Percentiles rank a stretch among this genome's conserved stretches.
Conservation (phyloP, 371 early-diverging fungal species). For the Thermomucor indicae-seudaticae region DNA sequence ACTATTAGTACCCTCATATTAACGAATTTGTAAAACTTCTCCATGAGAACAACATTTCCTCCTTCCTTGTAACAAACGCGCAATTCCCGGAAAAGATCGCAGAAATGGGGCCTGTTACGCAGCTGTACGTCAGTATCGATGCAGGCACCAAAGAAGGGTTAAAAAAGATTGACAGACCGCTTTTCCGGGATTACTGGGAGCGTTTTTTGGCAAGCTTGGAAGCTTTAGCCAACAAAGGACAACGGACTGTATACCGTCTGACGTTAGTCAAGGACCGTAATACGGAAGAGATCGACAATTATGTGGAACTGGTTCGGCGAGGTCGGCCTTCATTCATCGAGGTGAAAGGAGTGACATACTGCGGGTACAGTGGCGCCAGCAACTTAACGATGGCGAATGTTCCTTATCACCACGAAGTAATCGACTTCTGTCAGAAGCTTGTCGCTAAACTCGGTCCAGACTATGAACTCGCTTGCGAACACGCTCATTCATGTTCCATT, state of each 20-base stretch:
- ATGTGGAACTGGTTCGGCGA: conserved; percentile 66
- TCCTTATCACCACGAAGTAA: conserved; percentile 78
- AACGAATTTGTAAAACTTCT: conserved; percentile 73
- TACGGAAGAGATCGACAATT: conserved; percentile 67
- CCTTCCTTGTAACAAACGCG: conserved; percentile 81
- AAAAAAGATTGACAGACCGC: conserved; percentile 77
- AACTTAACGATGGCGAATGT: conserved; percentile 72
- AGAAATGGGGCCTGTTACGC: conserved; percentile 70
- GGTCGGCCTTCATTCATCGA: conserved; percentile 81
- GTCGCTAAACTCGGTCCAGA: conserved; percentile 51
- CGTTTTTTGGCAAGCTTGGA: conserved; percentile 70
- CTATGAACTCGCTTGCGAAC: conserved; percentile 75
- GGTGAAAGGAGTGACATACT: conserved; percentile 73
- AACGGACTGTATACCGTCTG: conserved; percentile 75
- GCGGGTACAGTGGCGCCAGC: conserved; percentile 64
- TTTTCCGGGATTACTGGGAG: conserved; percentile 84
- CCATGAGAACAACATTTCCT: conserved; percentile 68
- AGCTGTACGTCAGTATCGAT: conserved; percentile 79
- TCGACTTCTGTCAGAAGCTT: conserved; percentile 64
- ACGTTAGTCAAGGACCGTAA: conserved; percentile 80
- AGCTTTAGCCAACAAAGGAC: conserved; percentile 55
- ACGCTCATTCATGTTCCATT: conserved; percentile 74
- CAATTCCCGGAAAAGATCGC: conserved; percentile 75
- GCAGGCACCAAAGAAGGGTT: conserved; percentile 75
- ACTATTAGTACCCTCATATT: conserved; percentile 69